Conservation (phyloP, 1,284 basidiomycete genomes). For the Sphagnurus paluster region DNA sequence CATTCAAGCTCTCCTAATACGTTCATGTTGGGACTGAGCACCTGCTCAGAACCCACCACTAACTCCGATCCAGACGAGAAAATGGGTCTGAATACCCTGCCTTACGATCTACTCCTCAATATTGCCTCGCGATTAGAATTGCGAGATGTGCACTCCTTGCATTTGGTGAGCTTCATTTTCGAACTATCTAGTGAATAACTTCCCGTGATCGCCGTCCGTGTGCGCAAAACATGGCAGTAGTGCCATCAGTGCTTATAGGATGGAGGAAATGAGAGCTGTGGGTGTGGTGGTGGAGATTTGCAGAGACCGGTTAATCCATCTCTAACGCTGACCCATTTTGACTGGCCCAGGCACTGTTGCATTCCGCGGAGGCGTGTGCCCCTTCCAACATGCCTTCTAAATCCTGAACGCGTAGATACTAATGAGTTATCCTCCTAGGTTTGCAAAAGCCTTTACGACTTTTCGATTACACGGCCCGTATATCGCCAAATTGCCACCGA, state of each 20-base stretch:
- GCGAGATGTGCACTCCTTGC: constrained; percentile 56
- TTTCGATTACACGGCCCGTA: constrained; percentile 61
- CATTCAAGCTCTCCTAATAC: constrained; percentile 1
- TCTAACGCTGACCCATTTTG: no score
- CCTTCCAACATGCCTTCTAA: background rate
- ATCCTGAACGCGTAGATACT: background rate
- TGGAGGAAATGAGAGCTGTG: background rate
- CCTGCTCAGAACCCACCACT: constrained; percentile 11
- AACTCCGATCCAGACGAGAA: constrained; percentile 16
- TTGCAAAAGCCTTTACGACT: constrained; percentile 57
- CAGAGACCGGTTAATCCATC: no score
- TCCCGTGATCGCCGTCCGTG: background rate
- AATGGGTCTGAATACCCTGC: constrained; percentile 48
- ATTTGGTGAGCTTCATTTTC: constrained; percentile 45
- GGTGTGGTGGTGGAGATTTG: background rate
- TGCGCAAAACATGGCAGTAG: background rate
- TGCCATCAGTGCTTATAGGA: background rate
- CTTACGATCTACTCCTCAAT: constrained; percentile 70
- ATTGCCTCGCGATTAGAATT: constrained; percentile 60
- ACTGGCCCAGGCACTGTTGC: no score
- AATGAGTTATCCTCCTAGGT: constrained; percentile 38
- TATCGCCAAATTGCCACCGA: constrained; percentile 62
- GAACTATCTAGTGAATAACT: background rate
- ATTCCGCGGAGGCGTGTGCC: background rate
- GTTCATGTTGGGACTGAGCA: constrained; percentile 14